phyloP scores from a whole-genome alignment of 768 basidiomycete species.

The Mycena rebaudengoi region DNA sequence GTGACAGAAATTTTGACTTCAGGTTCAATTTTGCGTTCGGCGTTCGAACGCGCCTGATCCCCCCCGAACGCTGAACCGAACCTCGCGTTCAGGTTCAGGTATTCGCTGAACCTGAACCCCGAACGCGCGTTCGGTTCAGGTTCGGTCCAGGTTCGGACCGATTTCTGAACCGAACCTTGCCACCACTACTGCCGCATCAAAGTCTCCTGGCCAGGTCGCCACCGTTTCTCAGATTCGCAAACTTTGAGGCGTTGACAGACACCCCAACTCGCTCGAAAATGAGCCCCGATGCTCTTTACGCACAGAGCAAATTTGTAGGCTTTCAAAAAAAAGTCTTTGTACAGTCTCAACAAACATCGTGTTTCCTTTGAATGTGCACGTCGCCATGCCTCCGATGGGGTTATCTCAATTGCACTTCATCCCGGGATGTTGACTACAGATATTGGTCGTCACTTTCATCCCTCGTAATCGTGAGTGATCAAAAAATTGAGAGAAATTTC shows the following conservation, averaged over 20 bases:
- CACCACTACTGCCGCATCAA: neutral
- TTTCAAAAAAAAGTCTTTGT: neutral
- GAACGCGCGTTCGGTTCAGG: no score
- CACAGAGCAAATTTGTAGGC: constrained; percentile 5
- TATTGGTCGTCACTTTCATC: constrained; percentile 4
- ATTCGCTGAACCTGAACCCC: no score
- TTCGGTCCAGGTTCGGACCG: no score
- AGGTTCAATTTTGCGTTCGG: no score
- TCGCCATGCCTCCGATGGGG: neutral
- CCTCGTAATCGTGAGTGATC: neutral
- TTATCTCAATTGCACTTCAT: constrained; percentile 2
- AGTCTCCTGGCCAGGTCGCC: neutral
- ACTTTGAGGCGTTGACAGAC: neutral
- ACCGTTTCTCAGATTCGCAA: constrained; percentile 1
- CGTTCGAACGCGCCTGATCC: no score
- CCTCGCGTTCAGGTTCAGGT: no score
- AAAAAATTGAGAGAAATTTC: neutral
- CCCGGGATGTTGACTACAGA: constrained; percentile 5
- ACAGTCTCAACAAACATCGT: neutral
- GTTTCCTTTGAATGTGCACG: neutral
- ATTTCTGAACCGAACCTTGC: no score
- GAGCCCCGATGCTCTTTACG: constrained; percentile 10
- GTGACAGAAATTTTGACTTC: no score
- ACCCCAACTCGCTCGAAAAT: neutral
- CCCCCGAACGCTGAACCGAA: no score